A percentile compares a stretch with the other conserved stretches of the same genome.
Evolutionary conservation across 371 early-diverging fungal species (phyloP).

Genomic region (Mucor indicus): DNA sequence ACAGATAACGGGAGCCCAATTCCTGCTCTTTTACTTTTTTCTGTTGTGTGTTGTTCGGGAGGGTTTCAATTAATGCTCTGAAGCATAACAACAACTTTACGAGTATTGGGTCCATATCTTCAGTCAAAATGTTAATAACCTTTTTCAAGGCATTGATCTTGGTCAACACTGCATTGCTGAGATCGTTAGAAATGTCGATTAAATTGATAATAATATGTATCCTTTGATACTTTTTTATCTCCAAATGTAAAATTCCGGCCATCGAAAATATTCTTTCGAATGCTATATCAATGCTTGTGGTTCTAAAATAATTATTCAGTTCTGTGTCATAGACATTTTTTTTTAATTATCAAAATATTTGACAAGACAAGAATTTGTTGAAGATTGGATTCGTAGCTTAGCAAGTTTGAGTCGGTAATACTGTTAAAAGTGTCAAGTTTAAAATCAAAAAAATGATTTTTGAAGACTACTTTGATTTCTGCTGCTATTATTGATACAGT

Average conservation of each 20-base stretch:
- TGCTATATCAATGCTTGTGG: slow-evolving; percentile 3
- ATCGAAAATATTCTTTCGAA: slow-evolving; percentile 4
- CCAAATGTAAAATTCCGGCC: slow-evolving; percentile 1
- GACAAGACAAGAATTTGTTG: slow-evolving; percentile 7
- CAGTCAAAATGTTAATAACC: slow-evolving; percentile 4
- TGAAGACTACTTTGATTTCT: not conserved
- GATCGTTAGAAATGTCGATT: not conserved
- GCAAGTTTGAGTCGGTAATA: slow-evolving; percentile 4
- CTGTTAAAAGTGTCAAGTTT: not conserved
- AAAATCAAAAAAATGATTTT: not conserved
- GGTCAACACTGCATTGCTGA: slow-evolving; percentile 7
- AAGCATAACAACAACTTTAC: slow-evolving; percentile 10
- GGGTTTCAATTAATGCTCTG: slow-evolving; percentile 11
- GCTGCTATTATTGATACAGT: slow-evolving; percentile 3
- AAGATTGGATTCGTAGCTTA: slow-evolving; percentile 8
- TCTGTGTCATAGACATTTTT: slow-evolving; percentile 4
- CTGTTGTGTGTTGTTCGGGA: slow-evolving; percentile 3
- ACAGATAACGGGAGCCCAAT: slow-evolving; percentile 7
- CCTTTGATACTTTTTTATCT: slow-evolving; percentile 3
- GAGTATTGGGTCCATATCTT: slow-evolving; percentile 11
- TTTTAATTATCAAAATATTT: slow-evolving; percentile 5
- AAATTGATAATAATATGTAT: slow-evolving; percentile 3
- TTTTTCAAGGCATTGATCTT: slow-evolving; percentile 6
- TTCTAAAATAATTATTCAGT: slow-evolving; percentile 6
- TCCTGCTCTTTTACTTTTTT: slow-evolving; percentile 8